Base-by-base conservation (phyloP, 2,329 filamentous ascomycete genomes). In the Cytospora chrysosperma region DNA sequence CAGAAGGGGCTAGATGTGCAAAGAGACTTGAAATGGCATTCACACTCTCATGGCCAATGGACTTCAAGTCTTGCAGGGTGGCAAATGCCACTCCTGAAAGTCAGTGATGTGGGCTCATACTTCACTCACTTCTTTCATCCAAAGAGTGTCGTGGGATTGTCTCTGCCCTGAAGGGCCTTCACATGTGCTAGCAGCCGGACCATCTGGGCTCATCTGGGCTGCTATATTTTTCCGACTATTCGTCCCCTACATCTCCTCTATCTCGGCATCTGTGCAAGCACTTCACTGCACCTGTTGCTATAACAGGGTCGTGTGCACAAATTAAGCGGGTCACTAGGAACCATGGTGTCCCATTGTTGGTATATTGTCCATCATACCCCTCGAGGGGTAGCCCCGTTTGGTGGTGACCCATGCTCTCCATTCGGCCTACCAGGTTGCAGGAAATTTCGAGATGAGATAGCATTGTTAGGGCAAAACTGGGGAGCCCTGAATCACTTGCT, bases 401-500 rank as follows among this genome's bases (percentile, higher is more conserved):
- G 37, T 30, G 17, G 3, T 19, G 15, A 17, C 27, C 19, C 9
- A 19, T 4, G 21, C n/a, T 30, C 13, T 10, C 8, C 10, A 12
- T 21, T 30, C 19, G 32, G 30, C 19, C 32, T 15, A 30, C 19
- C 50, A 51, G 19, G 40, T 37, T 10, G 13, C 3, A 28, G 13
- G 24, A n/a, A 52, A 51, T 1, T 24, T 49, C 27, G 15, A 13
- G 26, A 17, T 28, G 6, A 17, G 4, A 15, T 32, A 19, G 47
- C 32, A 52, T 55, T 50, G 54, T 61, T 34, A 53, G 26, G 24
- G 32, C 15, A 37, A 13, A 21, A 27, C 24, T 4, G 1, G 19
- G 30, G 6, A n/a, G 32, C 51, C 51, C 34, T 61, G 51, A 61
- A 61, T 55, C 59, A 55, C 59, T 28, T 21, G 12, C 9, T 30